phyloP scores from a whole-genome alignment of 2,329 filamentous ascomycete species.

The Trichophyton benhamiae region DNA sequence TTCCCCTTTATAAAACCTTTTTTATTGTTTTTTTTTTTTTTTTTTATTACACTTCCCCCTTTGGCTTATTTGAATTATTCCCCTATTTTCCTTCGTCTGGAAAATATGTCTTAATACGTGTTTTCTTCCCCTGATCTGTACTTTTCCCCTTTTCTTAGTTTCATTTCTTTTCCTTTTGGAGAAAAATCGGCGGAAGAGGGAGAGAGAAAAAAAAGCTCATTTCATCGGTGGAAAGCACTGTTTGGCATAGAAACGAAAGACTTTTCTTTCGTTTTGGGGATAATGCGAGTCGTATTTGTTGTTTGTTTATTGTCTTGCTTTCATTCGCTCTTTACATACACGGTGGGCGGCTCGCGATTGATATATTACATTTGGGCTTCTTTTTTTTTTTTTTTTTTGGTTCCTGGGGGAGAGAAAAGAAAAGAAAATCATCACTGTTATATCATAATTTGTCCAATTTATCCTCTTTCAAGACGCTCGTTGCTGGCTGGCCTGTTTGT shows the following conservation, averaged over 20 bases:
- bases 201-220: not conserved
- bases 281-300: not conserved
- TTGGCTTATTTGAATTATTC: not conserved
- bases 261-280: slow-evolving; percentile 1
- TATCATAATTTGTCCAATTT: not conserved
- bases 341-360: not conserved
- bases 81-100: slow-evolving; percentile 6
- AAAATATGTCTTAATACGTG: slow-evolving; percentile 4
- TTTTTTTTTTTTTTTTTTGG: slow-evolving; percentile 2
- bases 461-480: not conserved
- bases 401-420: not conserved
- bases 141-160: not conserved
- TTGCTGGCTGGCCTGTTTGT: not conserved
- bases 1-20: not conserved
- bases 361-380: not conserved
- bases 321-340: slow-evolving; percentile 1
- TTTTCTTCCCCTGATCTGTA: slow-evolving; percentile 1
- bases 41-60: not conserved
- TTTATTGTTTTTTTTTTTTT: not conserved
- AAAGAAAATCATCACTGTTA: not conserved
- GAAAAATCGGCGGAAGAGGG: not conserved
- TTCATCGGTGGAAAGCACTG: slow-evolving; percentile 4
- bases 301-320: not conserved
- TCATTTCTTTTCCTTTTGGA: slow-evolving; percentile 6
- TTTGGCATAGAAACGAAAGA: slow-evolving; percentile 3